Percentiles rank a stretch among this genome's conserved stretches.
Conservation (phyloP, 306 rosid genomes). For the Prunus armeniaca region DNA sequence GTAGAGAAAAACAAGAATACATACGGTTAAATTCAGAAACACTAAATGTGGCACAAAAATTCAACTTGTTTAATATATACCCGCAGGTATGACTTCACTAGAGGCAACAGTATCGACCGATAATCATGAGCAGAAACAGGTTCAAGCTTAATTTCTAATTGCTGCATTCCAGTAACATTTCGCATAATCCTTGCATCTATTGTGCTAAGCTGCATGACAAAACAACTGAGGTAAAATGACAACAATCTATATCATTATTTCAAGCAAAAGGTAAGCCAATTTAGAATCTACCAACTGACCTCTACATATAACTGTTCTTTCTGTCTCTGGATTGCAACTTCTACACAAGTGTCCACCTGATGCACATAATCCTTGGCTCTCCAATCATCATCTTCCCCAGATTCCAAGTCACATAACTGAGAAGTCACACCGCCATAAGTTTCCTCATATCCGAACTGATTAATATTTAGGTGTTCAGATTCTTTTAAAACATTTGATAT, state of each 20-base stretch:
- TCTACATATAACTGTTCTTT: conserved; percentile 79
- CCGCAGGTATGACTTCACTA: conserved; percentile 81
- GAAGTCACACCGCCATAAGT: conserved; percentile 58
- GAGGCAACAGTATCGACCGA: conserved; percentile 74
- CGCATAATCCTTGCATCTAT: conserved; percentile 72
- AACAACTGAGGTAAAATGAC: conserved; percentile 31
- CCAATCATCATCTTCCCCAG: conserved; percentile 86
- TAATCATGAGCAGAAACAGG: conserved; percentile 77
- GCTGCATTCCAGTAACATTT: conserved; percentile 77
- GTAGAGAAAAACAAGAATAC: conserved; percentile 8
- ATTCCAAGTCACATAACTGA: conserved; percentile 79
- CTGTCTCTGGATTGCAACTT: conserved; percentile 78
- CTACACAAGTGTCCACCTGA: conserved; percentile 75
- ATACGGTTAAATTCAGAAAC: conserved; percentile 21
- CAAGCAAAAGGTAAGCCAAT: conserved; percentile 2
- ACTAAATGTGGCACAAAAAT: conserved; percentile 7
- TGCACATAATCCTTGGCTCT: conserved; percentile 75
- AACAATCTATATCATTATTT: conserved; percentile 19
- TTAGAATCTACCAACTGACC: conserved; percentile 47
- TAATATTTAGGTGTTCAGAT: conserved; percentile 63
- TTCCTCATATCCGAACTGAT: conserved; percentile 71
- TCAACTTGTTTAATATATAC: conserved; percentile 53
- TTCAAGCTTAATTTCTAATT: conserved; percentile 77
- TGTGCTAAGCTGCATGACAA: conserved; percentile 77
- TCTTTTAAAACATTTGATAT: conserved; percentile 79